A percentile compares a stretch with the other conserved stretches of the same genome.
These are phyloP conservation scores for Populus euphratica DNA, from an alignment of 345 rosid genomes.

Conservation along the genomic window DNA sequence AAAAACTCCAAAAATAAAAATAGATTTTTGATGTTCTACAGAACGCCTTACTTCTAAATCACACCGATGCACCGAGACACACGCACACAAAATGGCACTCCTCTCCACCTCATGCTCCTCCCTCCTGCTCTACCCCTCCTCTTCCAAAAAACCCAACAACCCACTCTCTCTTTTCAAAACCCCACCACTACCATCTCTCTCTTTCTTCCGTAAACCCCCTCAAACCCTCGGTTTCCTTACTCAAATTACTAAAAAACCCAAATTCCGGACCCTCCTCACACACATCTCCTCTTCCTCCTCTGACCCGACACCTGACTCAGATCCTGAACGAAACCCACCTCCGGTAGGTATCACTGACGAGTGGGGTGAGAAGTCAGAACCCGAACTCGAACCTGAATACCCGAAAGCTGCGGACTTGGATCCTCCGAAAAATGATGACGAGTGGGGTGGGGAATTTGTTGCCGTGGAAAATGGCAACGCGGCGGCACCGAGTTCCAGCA, in stretches of 20 bases:
- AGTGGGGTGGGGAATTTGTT: slow-evolving; percentile 58
- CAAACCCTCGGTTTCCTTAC: slow-evolving; percentile 5
- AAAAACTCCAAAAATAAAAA: neutral
- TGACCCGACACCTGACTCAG: neutral
- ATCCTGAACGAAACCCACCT: slow-evolving; percentile 3
- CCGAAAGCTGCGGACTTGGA: slow-evolving; percentile 57
- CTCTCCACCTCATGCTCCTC: slow-evolving; percentile 27
- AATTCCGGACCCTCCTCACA: slow-evolving; percentile 13
- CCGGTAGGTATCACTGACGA: slow-evolving; percentile 49
- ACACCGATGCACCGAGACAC: neutral
- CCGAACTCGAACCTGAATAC: slow-evolving; percentile 27
- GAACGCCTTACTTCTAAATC: neutral
- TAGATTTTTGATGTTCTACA: neutral
- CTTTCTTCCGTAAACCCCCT: slow-evolving; percentile 13
- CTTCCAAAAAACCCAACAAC: neutral
- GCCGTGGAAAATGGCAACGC: slow-evolving; percentile 42
- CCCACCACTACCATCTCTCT: neutral
- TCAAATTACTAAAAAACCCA: neutral
- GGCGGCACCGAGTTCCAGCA: neutral
- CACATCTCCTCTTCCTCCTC: slow-evolving; percentile 7
- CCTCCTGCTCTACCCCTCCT: slow-evolving; percentile 9
- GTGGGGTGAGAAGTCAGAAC: slow-evolving; percentile 73
- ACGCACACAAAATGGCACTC: slow-evolving; percentile 33
- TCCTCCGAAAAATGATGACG: slow-evolving; percentile 76
- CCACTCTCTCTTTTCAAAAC: slow-evolving; percentile 7